A percentile compares a stretch with the other conserved stretches of the same genome.
These are phyloP conservation scores for Tremellales sp. DNA, from an alignment of 1,284 basidiomycete species.

Conservation along the genomic window DNA sequence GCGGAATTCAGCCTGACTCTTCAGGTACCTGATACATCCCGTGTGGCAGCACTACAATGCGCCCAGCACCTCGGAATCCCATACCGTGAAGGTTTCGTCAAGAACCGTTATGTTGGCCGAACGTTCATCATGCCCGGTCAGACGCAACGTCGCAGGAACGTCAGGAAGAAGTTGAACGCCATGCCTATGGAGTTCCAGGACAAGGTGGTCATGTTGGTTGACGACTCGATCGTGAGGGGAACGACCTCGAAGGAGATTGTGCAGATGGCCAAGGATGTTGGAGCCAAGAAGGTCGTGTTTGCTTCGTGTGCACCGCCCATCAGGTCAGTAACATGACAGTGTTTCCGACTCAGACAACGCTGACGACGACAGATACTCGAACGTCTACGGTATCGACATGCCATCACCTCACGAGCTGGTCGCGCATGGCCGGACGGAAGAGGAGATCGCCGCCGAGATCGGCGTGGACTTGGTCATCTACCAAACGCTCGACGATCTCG, in stretches of 20 bases:
- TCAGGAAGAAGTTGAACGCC: constrained; percentile 92
- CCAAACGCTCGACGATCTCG: constrained; percentile 88
- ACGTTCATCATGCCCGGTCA: constrained; percentile 99
- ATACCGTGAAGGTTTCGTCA: constrained; percentile 97
- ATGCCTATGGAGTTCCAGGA: constrained; percentile 97
- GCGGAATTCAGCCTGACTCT: background rate
- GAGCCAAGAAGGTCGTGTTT: constrained; percentile 94
- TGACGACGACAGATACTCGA: constrained; percentile 64
- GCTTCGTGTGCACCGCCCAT: constrained; percentile 97
- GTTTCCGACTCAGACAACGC: background rate
- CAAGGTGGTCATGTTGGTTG: constrained; percentile 93
- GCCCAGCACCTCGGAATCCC: constrained; percentile 87
- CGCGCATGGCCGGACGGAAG: constrained; percentile 72
- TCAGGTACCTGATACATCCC: constrained; percentile 89
- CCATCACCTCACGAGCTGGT: constrained; percentile 91
- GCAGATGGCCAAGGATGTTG: constrained; percentile 99
- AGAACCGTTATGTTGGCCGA: constrained; percentile 96
- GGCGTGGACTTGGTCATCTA: constrained; percentile 97
- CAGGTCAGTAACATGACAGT: constrained; percentile 51
- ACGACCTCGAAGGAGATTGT: constrained; percentile 99
- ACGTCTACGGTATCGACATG: constrained; percentile 99
- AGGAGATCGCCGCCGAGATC: constrained; percentile 75
- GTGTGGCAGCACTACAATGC: constrained; percentile 91
- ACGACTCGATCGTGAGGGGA: constrained; percentile 97
- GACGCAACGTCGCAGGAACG: constrained; percentile 81